A percentile compares a stretch with the other conserved stretches of the same genome.
phyloP scores from a whole-genome alignment of 345 rosid genomes.

The Eucalyptus pauciflora region DNA sequence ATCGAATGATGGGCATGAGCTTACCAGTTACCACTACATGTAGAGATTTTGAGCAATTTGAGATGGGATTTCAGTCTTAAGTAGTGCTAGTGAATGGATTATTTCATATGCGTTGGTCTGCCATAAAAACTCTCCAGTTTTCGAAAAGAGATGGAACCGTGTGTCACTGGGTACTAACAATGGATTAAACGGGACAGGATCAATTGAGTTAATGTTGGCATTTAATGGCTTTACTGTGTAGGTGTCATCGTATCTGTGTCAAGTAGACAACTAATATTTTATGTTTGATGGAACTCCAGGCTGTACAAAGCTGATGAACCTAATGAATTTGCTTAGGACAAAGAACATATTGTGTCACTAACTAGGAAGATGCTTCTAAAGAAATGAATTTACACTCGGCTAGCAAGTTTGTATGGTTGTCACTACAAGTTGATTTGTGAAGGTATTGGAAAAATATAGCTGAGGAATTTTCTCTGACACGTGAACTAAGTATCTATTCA shows the following conservation, averaged over 20 bases:
- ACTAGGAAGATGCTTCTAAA: not conserved
- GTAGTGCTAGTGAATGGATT: not conserved
- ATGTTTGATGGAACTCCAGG: not conserved
- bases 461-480: not conserved
- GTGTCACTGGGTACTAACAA: not conserved
- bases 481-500: not conserved
- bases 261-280: not conserved
- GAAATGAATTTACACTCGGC: not conserved
- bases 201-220: not conserved
- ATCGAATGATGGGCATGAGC: not conserved
- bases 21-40: not conserved
- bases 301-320: not conserved
- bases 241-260: not conserved
- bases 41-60: not conserved
- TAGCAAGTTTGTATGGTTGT: not conserved
- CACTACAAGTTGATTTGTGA: not conserved
- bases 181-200: not conserved
- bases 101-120: not conserved
- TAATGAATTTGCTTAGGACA: not conserved
- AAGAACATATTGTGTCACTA: not conserved
- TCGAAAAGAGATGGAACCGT: not conserved
- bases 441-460: not conserved
- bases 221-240: not conserved
- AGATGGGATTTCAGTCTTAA: not conserved
- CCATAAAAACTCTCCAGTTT: not conserved